phyloP scores from a whole-genome alignment of 2,329 filamentous ascomycete genomes.

The Amesomyces nigricolor region DNA sequence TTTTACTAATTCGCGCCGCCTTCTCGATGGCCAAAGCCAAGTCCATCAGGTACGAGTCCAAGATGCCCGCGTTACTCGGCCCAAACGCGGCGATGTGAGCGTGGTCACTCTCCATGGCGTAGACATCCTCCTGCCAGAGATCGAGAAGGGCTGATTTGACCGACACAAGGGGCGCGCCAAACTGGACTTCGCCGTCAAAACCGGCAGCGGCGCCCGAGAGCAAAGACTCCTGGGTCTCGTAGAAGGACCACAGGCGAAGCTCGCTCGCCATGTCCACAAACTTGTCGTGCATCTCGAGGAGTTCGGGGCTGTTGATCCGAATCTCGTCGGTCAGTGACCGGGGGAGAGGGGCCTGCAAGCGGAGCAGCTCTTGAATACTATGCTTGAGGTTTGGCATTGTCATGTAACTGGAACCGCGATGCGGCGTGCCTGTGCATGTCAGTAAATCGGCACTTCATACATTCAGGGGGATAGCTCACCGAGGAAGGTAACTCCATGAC shows the following conservation, averaged over 20 bases:
- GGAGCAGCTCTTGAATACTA: constrained; percentile 49
- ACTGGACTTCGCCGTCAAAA: constrained; percentile 44
- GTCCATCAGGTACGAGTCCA: constrained; percentile 38
- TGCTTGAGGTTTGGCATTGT: constrained; percentile 51
- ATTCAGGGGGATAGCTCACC: constrained; percentile 34
- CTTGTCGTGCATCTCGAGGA: constrained; percentile 47
- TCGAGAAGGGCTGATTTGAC: constrained; percentile 50
- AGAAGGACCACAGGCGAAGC: constrained; percentile 56
- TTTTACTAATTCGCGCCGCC: constrained; percentile 32
- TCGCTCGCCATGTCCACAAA: constrained; percentile 54
- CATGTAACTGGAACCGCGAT: constrained; percentile 58
- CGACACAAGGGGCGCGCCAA: constrained; percentile 54
- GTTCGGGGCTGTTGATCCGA: constrained; percentile 43
- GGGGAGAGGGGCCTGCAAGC: constrained; percentile 47
- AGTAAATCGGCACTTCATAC: constrained; percentile 1
- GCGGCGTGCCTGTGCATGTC: constrained; percentile 45
- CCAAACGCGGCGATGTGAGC: constrained; percentile 52
- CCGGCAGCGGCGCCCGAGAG: constrained; percentile 40
- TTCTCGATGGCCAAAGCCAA: constrained; percentile 35
- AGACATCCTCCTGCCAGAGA: constrained; percentile 46
- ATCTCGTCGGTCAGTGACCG: constrained; percentile 45
- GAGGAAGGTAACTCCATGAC: constrained; percentile 57
- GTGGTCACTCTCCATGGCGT: constrained; percentile 50
- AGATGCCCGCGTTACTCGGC: constrained; percentile 42
- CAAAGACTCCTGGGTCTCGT: constrained; percentile 56